Evolutionary conservation across 2,329 filamentous ascomycete species (phyloP).

Genomic region (Trichocomaceae sp.): DNA sequence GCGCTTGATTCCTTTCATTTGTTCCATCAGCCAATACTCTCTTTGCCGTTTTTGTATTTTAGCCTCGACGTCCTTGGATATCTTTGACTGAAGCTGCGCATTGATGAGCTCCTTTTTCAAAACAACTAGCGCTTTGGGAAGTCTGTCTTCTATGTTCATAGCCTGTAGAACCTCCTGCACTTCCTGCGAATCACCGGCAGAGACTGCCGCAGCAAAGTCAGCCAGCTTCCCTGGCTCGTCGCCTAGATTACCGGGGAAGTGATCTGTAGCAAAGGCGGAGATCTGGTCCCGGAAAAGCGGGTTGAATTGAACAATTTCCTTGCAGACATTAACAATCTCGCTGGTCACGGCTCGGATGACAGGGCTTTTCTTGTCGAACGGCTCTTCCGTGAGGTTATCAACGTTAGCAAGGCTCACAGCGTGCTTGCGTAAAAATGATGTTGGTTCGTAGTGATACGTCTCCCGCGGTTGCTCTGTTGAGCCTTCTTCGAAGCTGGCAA

Average conservation of each 20-base stretch:
- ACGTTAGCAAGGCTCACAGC: slow-evolving; percentile 92
- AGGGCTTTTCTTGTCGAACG: slow-evolving; percentile 81
- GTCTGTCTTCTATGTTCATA: slow-evolving; percentile 82
- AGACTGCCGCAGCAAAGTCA: slow-evolving; percentile 94
- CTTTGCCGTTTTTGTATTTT: slow-evolving; percentile 96
- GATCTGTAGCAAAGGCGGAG: slow-evolving; percentile 91
- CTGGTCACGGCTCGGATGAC: slow-evolving; percentile 88
- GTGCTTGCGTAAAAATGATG: slow-evolving; percentile 83
- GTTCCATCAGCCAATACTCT: slow-evolving; percentile 98
- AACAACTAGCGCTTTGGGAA: slow-evolving; percentile 85
- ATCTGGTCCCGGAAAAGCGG: slow-evolving; percentile 95
- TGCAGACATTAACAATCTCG: slow-evolving; percentile 98
- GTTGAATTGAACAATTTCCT: slow-evolving; percentile 90
- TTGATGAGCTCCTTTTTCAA: slow-evolving; percentile 99
- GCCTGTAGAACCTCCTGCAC: slow-evolving; percentile 85
- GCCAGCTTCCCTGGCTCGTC: slow-evolving; percentile 92
- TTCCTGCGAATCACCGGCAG: slow-evolving; percentile 85
- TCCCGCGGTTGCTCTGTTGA: slow-evolving; percentile 49
- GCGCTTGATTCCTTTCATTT: slow-evolving; percentile 96
- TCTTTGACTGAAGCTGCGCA: slow-evolving; percentile 92
- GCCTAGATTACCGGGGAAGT: slow-evolving; percentile 88
- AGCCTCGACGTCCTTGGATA: slow-evolving; percentile 92
- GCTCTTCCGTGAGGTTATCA: slow-evolving; percentile 83
- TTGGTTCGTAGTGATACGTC: slow-evolving; percentile 66
- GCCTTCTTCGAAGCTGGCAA: slow-evolving; percentile 91